These are phyloP conservation scores for Alternaria gaisen DNA, from an alignment of 2,329 filamentous ascomycete genomes.

Conservation along the genomic window DNA sequence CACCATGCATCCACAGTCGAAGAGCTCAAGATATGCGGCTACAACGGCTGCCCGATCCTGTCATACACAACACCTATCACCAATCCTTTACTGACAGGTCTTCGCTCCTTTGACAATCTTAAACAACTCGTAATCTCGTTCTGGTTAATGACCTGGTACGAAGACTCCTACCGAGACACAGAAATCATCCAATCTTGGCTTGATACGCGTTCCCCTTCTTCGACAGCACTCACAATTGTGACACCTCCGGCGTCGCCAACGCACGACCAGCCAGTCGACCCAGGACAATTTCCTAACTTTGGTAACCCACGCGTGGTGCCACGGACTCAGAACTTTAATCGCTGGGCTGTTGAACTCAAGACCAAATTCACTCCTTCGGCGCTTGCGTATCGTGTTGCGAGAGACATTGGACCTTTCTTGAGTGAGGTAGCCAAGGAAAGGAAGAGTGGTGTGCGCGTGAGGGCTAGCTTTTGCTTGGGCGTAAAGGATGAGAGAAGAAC, in stretches of 20 bases:
- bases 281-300: constrained; percentile 37
- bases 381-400: constrained; percentile 53
- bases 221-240: constrained; percentile 51
- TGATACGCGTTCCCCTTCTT: constrained; percentile 49
- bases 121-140: constrained; percentile 53
- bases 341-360: constrained; percentile 54
- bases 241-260: constrained; percentile 40
- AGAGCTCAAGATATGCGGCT: constrained; percentile 60
- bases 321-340: constrained; percentile 41
- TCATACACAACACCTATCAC: constrained; percentile 52
- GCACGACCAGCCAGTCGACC: constrained; percentile 34
- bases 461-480: constrained; percentile 58
- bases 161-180: constrained; percentile 49
- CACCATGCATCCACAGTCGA: constrained; percentile 53
- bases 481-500: constrained; percentile 31
- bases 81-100: constrained; percentile 48
- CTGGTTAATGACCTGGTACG: constrained; percentile 54
- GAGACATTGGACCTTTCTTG: constrained; percentile 53
- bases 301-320: constrained; percentile 23
- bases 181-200: constrained; percentile 58
- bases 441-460: constrained; percentile 54
- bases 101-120: constrained; percentile 56
- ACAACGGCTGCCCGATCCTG: constrained; percentile 55
- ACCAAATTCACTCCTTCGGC: constrained; percentile 52
- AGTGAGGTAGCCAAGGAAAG: constrained; percentile 52